Evolutionary conservation across 768 basidiomycete genomes (phyloP).

Genomic region (Pleurotus giganteus): DNA sequence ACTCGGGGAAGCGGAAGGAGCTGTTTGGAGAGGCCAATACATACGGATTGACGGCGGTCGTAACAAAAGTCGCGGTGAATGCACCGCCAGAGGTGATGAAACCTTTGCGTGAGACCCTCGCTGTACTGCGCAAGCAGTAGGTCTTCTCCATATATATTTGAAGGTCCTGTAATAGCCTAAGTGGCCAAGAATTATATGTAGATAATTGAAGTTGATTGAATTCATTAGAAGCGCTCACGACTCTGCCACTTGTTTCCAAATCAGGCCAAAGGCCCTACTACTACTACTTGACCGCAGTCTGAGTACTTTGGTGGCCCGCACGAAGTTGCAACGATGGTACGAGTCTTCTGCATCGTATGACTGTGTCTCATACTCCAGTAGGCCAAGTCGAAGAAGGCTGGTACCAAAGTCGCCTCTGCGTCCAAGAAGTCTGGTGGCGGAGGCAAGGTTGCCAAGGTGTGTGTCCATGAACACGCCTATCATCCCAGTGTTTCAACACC

Average conservation of each 20-base stretch:
- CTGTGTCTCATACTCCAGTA: conserved; percentile 22
- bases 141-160: too few species aligned
- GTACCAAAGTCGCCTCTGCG: conserved; percentile 70
- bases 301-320: neutral
- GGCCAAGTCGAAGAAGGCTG: conserved; percentile 90
- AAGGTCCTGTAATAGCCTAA: too few species aligned
- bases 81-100: conserved; percentile 54
- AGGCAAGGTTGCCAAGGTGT: conserved; percentile 77
- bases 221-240: too few species aligned
- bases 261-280: conserved; percentile 5
- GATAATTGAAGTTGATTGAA: too few species aligned
- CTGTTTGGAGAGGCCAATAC: conserved; percentile 52
- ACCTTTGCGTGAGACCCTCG: conserved; percentile 9
- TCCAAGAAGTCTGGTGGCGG: conserved; percentile 60
- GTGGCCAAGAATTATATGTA: too few species aligned
- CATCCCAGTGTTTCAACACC: neutral
- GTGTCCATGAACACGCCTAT: conserved; percentile 3
- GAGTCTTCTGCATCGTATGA: neutral
- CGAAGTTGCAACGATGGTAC: neutral
- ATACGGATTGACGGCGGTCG: conserved; percentile 49
- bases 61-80: conserved; percentile 48
- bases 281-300: neutral
- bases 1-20: conserved; percentile 33
- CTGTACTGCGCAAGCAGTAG: neutral
- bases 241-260: too few species aligned